Evolutionary conservation across 441 rosid genomes (phyloP), one percentile per base, ranked within the genome.

Genomic region (Populus trichocarpa): DNA sequence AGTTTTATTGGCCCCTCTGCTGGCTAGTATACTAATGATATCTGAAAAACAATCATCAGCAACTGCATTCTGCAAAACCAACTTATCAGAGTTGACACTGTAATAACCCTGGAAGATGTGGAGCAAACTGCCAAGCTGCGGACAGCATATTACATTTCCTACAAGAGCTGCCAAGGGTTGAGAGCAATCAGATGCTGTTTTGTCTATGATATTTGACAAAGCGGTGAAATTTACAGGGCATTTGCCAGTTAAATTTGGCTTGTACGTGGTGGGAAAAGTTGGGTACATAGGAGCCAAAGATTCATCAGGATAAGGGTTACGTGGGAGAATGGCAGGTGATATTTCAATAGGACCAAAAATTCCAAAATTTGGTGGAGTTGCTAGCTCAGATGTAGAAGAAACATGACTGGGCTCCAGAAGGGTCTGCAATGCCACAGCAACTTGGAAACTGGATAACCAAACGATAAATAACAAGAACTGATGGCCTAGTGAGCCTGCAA

Each of bases 1-100:
- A 16, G 91, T 86, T 81, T 50, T 83, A 74, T 93, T 91, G 79
- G 99, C 99, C 88, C 99, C 93, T 83, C 84, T 89, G 88, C 99
- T 91, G 79, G 86, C 88, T 78, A 96, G 84, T 81, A 92, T 90
- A 63, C 94, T 90, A 86, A 96, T 82, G 91, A 96, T 87, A 90
- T 96, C 99, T 74, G 96, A 90, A 92, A 96, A 96, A 90, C 99
- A 96, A 90, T 92, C 96, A 85, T 81, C 77, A 85, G 98, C 98
- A 86, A 89, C 83, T 8, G 90, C 83, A 69, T 81, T 87, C 71
- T 83, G 87, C 81, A 96, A 80, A 81, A 89, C 97, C 91, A 96
- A 79, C 83, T 85, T 87, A 84, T 91, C 92, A 38, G 97, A 88
- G 79, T 85, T 81, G 81, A 77, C 74, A 72, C 85, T 78, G 81